phyloP scores from a whole-genome alignment of 1,284 basidiomycete genomes.

The Malassezia japonica region DNA sequence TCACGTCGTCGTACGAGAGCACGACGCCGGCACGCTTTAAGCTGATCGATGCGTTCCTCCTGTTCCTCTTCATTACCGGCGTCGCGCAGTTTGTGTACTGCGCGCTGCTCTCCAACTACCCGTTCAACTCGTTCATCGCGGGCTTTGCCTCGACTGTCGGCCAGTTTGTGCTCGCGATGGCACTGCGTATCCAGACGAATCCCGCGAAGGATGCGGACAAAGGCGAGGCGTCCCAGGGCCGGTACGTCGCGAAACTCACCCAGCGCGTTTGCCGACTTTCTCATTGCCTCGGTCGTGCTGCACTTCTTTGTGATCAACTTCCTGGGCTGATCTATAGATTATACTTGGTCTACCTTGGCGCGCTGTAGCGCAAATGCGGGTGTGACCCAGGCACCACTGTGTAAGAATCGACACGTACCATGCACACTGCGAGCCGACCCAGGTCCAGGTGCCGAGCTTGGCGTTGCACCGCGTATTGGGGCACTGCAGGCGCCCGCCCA shows the following conservation, averaged over 20 bases:
- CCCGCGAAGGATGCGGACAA: slow-evolving; percentile 76
- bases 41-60: slow-evolving; percentile 82
- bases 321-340: slow-evolving; percentile 55
- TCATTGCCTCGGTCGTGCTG: slow-evolving; percentile 80
- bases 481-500: slow-evolving; percentile 79
- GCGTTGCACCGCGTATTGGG: slow-evolving; percentile 78
- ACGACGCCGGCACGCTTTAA: slow-evolving; percentile 75
- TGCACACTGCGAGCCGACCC: slow-evolving; percentile 86
- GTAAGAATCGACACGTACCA: slow-evolving; percentile 55
- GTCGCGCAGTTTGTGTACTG: slow-evolving; percentile 85
- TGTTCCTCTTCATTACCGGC: slow-evolving; percentile 85
- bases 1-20: slow-evolving; percentile 56
- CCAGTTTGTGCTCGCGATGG: slow-evolving; percentile 90
- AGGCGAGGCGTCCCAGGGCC: slow-evolving; percentile 51
- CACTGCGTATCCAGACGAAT: slow-evolving; percentile 82
- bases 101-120: slow-evolving; percentile 79
- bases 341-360: slow-evolving; percentile 78
- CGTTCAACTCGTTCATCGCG: slow-evolving; percentile 92
- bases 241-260: slow-evolving; percentile 12
- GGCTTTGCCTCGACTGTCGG: slow-evolving; percentile 88
- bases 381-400: slow-evolving; percentile 39
- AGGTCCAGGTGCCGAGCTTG: slow-evolving; percentile 91
- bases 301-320: slow-evolving; percentile 99
- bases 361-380: slow-evolving; percentile 80
- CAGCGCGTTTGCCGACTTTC: slow-evolving; percentile 76